phyloP scores from a whole-genome alignment of 345 rosid genomes.

The Aurinia saxatilis region DNA sequence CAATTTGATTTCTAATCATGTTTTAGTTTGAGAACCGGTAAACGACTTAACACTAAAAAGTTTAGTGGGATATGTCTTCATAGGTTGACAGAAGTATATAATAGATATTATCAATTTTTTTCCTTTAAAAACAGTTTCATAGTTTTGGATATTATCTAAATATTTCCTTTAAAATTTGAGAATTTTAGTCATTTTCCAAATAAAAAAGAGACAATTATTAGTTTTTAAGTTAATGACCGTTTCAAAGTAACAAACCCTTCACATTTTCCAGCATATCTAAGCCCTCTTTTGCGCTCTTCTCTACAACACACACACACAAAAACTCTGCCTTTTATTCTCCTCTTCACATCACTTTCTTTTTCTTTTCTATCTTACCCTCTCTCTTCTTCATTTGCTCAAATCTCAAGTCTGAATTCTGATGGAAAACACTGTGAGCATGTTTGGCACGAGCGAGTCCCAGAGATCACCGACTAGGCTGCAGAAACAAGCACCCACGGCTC shows the following conservation, averaged over 20 bases:
- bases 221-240: slow-evolving; percentile 22
- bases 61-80: too few relatives aligned
- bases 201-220: neutral
- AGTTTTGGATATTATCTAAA: too few relatives aligned
- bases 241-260: slow-evolving; percentile 17
- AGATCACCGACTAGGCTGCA: slow-evolving; percentile 63
- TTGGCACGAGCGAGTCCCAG: slow-evolving; percentile 16
- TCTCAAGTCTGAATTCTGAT: neutral
- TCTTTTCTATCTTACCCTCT: neutral
- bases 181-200: neutral
- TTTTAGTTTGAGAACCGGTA: too few relatives aligned
- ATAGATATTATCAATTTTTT: too few relatives aligned
- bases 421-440: slow-evolving; percentile 25
- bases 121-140: too few relatives aligned
- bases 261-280: slow-evolving; percentile 14
- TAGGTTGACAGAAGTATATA: too few relatives aligned
- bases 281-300: slow-evolving; percentile 4
- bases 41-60: too few relatives aligned
- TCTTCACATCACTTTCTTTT: neutral
- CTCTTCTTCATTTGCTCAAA: neutral
- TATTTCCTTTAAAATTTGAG: too few relatives aligned
- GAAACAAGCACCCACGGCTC: slow-evolving; percentile 42
- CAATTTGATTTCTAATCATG: too few relatives aligned
- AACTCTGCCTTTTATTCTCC: neutral
- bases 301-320: slow-evolving; percentile 7